Evolutionary conservation across 148 eudicot species (phyloP).

Genomic region (Vaccinium macrocarpon): DNA sequence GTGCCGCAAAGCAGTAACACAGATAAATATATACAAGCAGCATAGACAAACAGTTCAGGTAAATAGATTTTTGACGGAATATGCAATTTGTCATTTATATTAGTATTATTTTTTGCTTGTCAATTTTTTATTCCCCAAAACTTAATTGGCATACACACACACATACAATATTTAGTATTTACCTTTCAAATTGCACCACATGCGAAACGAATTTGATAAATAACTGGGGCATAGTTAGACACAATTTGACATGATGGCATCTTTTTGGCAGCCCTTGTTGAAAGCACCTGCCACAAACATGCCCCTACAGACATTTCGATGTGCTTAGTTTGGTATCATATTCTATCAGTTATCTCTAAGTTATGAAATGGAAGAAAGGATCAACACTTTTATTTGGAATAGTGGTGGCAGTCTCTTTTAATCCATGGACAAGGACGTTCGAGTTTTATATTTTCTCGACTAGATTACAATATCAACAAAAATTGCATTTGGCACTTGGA

Average conservation of each 20-base stretch:
- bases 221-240: not conserved
- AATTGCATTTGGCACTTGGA: not conserved
- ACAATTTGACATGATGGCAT: not conserved
- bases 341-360: not conserved
- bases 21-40: slow-evolving; percentile 68
- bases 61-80: not conserved
- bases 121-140: not conserved
- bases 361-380: not conserved
- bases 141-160: not conserved
- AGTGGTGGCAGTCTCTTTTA: not conserved
- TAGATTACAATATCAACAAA: not conserved
- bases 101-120: not conserved
- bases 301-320: not conserved
- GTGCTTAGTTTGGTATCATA: not conserved
- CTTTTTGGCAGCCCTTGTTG: slow-evolving; percentile 1
- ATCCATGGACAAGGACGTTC: too few relatives aligned
- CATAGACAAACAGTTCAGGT: slow-evolving; percentile 94
- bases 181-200: not conserved
- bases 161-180: not conserved
- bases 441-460: too few relatives aligned
- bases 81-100: not conserved
- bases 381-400: not conserved
- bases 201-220: not conserved
- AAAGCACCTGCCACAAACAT: not conserved
- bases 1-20: slow-evolving; percentile 56